Conservation (phyloP, 164 flowering plant genomes). For the Taxillus chinensis region DNA sequence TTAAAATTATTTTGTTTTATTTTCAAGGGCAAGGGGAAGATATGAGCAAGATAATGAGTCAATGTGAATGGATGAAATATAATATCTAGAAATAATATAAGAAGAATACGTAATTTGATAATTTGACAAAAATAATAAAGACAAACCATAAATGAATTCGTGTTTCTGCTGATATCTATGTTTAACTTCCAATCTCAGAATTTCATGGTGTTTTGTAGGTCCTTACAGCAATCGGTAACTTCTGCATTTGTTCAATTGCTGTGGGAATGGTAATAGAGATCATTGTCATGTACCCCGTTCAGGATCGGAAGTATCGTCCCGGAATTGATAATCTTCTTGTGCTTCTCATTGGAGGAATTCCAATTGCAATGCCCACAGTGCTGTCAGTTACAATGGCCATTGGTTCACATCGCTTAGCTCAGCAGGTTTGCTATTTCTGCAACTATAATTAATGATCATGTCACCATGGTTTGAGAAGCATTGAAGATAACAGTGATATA, state of each 20-base stretch:
- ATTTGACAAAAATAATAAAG: too few species aligned
- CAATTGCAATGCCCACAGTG: constrained; percentile 95
- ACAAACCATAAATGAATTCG: too few species aligned
- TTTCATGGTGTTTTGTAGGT: constrained; percentile 32
- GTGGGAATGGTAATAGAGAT: constrained; percentile 73
- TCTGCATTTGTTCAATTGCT: constrained; percentile 84
- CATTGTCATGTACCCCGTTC: constrained; percentile 72
- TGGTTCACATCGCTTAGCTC: constrained; percentile 74
- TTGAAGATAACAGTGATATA: neutral
- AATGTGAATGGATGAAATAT: too few species aligned
- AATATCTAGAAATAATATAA: too few species aligned
- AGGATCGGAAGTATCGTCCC: constrained; percentile 53
- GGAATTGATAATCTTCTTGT: constrained; percentile 83
- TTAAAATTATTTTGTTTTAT: too few species aligned
- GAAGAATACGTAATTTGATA: too few species aligned
- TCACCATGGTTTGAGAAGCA: neutral
- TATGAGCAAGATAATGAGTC: too few species aligned
- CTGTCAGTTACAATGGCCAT: constrained; percentile 87
- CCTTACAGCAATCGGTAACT: constrained; percentile 79
- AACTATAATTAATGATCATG: neutral
- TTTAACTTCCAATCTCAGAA: too few species aligned
- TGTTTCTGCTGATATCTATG: too few species aligned
- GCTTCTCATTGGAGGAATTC: constrained; percentile 83
- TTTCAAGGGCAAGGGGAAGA: too few species aligned
- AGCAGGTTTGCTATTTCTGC: constrained; percentile 45